Conservation (phyloP, 768 basidiomycete species). For the Lentinula detonsa region DNA sequence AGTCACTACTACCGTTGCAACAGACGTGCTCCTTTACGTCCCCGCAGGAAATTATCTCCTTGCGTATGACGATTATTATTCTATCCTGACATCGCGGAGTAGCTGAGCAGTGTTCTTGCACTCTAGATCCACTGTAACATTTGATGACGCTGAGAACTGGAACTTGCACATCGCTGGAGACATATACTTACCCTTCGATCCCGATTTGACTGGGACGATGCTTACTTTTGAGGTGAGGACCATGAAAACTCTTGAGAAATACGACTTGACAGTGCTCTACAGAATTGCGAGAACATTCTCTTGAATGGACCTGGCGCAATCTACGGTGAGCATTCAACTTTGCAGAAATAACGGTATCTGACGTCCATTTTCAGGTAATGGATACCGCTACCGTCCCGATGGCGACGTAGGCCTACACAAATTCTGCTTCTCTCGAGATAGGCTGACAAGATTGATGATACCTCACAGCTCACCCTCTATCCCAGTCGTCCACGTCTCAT, state of each 20-base stretch:
- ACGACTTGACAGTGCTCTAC: not conserved
- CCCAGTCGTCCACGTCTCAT: constrained; percentile 18
- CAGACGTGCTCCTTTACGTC: constrained; percentile 15
- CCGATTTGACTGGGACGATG: constrained; percentile 17
- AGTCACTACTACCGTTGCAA: constrained; percentile 11
- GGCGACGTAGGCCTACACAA: constrained; percentile 9
- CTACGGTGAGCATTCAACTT: not conserved
- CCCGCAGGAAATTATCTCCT: constrained; percentile 17
- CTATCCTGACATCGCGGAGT: not conserved
- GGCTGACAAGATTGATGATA: not conserved
- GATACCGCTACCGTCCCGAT: constrained; percentile 16
- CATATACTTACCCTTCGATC: constrained; percentile 15
- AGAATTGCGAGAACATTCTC: constrained; percentile 17
- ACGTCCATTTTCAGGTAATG: constrained; percentile 11
- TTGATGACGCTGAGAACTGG: constrained; percentile 16
- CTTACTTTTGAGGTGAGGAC: constrained; percentile 15
- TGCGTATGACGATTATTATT: not conserved
- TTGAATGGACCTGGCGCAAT: constrained; percentile 17
- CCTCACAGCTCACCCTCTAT: constrained; percentile 11
- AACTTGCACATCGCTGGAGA: constrained; percentile 18
- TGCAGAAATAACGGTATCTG: not conserved
- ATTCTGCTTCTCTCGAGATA: not conserved
- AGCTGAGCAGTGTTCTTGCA: not conserved
- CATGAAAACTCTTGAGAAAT: not conserved
- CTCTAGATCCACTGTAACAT: constrained; percentile 10